Conservation (phyloP, 306 rosid species). For the Gastrolobium bilobum region DNA sequence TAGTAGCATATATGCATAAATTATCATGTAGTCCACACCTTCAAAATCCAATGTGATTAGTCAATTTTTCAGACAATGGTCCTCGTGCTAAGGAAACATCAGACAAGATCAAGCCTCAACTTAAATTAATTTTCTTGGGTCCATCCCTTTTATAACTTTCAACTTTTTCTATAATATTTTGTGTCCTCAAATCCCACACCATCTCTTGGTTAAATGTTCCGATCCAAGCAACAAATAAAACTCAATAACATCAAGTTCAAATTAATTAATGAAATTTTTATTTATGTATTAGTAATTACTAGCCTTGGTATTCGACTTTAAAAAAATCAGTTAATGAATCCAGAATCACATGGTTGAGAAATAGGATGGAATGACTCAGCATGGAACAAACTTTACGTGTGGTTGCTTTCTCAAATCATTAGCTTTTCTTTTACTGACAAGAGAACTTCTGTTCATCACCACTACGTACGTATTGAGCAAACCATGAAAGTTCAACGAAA, state of each 20-base stretch:
- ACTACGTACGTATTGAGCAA: slow-evolving; percentile 16
- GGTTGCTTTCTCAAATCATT: slow-evolving; percentile 59
- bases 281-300: neutral
- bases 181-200: slow-evolving; percentile 63
- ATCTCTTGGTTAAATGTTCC: slow-evolving; percentile 53
- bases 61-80: slow-evolving; percentile 56
- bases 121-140: slow-evolving; percentile 52
- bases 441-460: slow-evolving; percentile 29
- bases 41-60: slow-evolving; percentile 50
- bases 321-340: slow-evolving; percentile 15
- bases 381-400: slow-evolving; percentile 41
- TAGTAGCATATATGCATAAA: slow-evolving; percentile 22
- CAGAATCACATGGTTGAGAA: slow-evolving; percentile 42
- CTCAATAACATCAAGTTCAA: neutral
- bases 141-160: slow-evolving; percentile 44
- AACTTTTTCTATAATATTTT: slow-evolving; percentile 39
- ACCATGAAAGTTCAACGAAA: slow-evolving; percentile 44
- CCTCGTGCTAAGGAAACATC: slow-evolving; percentile 71
- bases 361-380: slow-evolving; percentile 46
- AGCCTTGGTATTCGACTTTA: slow-evolving; percentile 30
- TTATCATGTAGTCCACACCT: slow-evolving; percentile 36
- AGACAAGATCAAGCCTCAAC: slow-evolving; percentile 58
- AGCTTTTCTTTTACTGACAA: slow-evolving; percentile 37
- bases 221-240: slow-evolving; percentile 54
- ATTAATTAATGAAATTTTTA: slow-evolving; percentile 4